Conservation (phyloP, 257 asterid genomes). For the Fraxinus americana region DNA sequence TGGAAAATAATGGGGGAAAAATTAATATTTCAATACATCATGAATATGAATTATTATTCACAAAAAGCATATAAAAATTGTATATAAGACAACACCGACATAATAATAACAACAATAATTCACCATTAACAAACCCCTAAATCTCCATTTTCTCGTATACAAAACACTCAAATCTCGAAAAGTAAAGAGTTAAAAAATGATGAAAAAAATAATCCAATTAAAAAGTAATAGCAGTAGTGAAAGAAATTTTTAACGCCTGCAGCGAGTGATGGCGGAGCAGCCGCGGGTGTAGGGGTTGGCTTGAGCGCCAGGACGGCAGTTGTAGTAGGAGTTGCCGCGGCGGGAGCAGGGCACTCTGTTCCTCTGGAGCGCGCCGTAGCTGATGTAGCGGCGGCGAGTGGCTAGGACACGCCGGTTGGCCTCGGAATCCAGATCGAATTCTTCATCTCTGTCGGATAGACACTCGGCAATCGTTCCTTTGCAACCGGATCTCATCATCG, state of each 20-base stretch:
- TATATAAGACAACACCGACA: conserved; percentile 16
- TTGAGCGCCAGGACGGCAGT: conserved; percentile 90
- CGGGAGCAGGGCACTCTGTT: conserved; percentile 88
- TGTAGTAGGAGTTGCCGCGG: conserved; percentile 93
- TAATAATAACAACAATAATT: conserved; percentile 13
- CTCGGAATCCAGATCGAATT: conserved; percentile 77
- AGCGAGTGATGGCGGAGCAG: conserved; percentile 87
- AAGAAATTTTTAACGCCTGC: conserved; percentile 58
- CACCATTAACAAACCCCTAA: not conserved
- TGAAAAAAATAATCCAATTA: not conserved
- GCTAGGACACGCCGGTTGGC: conserved; percentile 78
- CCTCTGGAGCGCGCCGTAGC: conserved; percentile 94
- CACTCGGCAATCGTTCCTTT: conserved; percentile 63
- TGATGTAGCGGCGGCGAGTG: conserved; percentile 57
- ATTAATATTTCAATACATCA: not conserved
- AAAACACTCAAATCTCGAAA: conserved; percentile 26
- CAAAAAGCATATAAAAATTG: conserved; percentile 18
- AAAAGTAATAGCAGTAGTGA: conserved; percentile 18
- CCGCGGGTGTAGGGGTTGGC: conserved; percentile 91
- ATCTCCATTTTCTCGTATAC: conserved; percentile 23
- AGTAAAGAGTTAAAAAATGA: not conserved
- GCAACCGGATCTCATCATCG: conserved; percentile 65
- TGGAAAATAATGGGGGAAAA: no score
- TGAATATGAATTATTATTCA: conserved; percentile 20
- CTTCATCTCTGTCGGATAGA: conserved; percentile 51